Conservation (phyloP, 768 basidiomycete genomes). For the Dendrothele bispora region DNA sequence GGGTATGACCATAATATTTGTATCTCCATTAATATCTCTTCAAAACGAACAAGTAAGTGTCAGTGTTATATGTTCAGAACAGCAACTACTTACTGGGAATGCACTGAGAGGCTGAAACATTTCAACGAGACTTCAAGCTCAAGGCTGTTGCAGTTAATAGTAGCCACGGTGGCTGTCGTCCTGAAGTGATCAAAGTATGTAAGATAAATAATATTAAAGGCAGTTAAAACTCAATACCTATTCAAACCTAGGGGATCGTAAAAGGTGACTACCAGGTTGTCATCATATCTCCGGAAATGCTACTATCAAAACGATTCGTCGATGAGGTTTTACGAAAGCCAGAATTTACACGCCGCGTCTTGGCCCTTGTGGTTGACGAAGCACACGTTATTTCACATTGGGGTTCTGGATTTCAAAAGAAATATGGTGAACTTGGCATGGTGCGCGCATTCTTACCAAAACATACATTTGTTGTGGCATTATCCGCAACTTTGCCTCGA, state of each 20-base stretch:
- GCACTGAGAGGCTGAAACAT: too few relatives aligned
- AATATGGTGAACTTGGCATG: conserved; percentile 11
- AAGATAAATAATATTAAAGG: too few relatives aligned
- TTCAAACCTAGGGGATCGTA: too few relatives aligned
- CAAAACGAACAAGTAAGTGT: conserved; percentile 38
- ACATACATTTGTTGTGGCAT: conserved; percentile 8
- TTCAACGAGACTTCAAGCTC: not conserved
- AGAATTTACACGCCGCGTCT: conserved; percentile 5
- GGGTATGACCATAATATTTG: conserved; percentile 33
- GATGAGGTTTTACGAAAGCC: conserved; percentile 7
- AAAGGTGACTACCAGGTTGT: conserved; percentile 11
- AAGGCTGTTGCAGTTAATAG: not conserved
- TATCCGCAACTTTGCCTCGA: conserved; percentile 18
- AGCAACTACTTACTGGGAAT: too few relatives aligned
- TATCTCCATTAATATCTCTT: conserved; percentile 37
- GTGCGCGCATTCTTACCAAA: conserved; percentile 14
- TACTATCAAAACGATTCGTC: conserved; percentile 12
- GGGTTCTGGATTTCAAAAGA: conserved; percentile 20
- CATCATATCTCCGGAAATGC: conserved; percentile 20
- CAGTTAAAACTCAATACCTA: too few relatives aligned
- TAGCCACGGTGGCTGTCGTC: not conserved
- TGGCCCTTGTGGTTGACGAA: conserved; percentile 20
- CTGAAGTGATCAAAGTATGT: not conserved
- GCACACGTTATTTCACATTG: conserved; percentile 22
- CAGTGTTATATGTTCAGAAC: too few relatives aligned